A percentile compares a stretch with the other conserved stretches of the same genome.
Conservation (phyloP, 73 alveolate species). For the Uronychia binucleata region DNA sequence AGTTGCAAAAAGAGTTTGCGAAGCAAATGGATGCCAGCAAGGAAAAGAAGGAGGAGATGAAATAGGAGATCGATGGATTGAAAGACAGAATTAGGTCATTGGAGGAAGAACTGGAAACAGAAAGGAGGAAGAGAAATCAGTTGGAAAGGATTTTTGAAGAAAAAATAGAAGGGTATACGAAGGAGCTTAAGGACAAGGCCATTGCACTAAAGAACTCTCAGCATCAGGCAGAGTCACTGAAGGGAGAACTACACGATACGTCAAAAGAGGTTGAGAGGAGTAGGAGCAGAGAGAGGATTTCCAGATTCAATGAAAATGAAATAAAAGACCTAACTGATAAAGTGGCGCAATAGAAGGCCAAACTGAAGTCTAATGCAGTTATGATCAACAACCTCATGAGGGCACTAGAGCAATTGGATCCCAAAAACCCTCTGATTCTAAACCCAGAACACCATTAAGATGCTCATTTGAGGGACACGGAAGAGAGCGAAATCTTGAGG, state of each 20-base stretch:
- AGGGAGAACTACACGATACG: neutral
- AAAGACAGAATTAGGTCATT: neutral
- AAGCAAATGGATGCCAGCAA: no score
- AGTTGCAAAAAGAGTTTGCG: neutral
- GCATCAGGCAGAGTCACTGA: neutral
- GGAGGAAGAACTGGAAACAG: neutral
- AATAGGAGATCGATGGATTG: neutral
- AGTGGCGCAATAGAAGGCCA: neutral
- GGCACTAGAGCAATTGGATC: neutral
- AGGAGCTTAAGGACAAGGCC: neutral
- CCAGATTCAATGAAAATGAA: neutral
- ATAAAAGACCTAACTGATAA: neutral
- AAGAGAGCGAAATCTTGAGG: neutral
- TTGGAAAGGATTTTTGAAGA: neutral
- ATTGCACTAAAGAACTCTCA: neutral
- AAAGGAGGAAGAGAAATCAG: neutral
- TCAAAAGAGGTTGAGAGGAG: neutral
- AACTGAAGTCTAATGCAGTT: neutral
- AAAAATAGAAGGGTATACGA: neutral
- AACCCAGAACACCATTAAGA: neutral
- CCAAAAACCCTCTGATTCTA: neutral
- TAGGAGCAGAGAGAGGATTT: neutral
- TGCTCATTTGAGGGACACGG: neutral
- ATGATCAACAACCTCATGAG: neutral
- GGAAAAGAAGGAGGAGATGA: neutral